phyloP scores from a whole-genome alignment of 2,329 filamentous ascomycete species.

The Teratosphaeria zuluensis region DNA sequence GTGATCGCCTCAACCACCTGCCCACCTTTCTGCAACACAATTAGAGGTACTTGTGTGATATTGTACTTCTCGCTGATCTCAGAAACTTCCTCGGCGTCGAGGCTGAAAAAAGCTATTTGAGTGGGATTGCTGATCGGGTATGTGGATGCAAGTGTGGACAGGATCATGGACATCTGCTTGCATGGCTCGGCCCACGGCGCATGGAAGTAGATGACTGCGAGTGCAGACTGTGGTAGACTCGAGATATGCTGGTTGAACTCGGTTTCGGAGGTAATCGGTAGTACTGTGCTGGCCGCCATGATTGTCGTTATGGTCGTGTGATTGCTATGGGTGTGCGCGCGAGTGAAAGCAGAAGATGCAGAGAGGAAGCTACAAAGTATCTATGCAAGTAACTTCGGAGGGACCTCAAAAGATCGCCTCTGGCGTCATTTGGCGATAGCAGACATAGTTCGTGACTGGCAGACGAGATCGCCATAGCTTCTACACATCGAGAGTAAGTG shows the following conservation, averaged over 20 bases:
- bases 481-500: background rate
- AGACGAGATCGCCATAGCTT: background rate
- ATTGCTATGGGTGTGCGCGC: too few relatives aligned
- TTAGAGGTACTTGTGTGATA: conserved; percentile 86
- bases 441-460: background rate
- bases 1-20: conserved; percentile 75
- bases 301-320: background rate
- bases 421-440: background rate
- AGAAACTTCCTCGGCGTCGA: conserved; percentile 90
- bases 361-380: background rate
- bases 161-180: conserved; percentile 82
- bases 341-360: background rate
- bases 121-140: conserved; percentile 61
- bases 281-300: conserved; percentile 42
- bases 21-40: conserved; percentile 70
- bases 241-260: conserved; percentile 63
- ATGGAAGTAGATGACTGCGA: conserved; percentile 87
- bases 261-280: conserved; percentile 63
- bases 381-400: background rate
- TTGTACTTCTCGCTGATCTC: conserved; percentile 89
- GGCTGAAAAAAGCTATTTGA: conserved; percentile 69
- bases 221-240: conserved; percentile 56
- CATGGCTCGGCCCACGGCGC: conserved; percentile 95
- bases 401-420: background rate
- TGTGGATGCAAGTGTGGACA: conserved; percentile 75